Conservation (phyloP, 1,284 basidiomycete genomes). For the Fomitopsis pinicola region DNA sequence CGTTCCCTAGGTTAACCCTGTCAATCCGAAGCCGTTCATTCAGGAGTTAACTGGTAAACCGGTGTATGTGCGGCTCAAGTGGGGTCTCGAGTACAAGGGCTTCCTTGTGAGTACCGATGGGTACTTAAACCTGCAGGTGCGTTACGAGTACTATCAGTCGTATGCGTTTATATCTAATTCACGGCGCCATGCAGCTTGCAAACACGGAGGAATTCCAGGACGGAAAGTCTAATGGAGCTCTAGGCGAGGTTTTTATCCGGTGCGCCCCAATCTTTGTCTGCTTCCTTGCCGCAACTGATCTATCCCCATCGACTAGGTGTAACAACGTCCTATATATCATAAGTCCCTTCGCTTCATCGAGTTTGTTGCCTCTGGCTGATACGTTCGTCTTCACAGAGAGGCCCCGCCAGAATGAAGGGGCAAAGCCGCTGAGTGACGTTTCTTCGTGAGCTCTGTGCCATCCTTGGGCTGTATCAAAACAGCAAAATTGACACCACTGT, state of each 20-base stretch:
- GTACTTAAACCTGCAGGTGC: slow-evolving; percentile 98
- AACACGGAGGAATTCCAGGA: slow-evolving; percentile 99
- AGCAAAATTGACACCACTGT: background rate
- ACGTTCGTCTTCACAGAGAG: slow-evolving; percentile 56
- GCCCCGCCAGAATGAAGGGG: slow-evolving; percentile 42
- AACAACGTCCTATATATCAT: slow-evolving; percentile 95
- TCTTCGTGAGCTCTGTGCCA: background rate
- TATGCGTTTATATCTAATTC: background rate
- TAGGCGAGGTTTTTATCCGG: slow-evolving; percentile 99
- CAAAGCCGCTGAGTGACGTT: background rate
- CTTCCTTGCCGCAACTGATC: background rate
- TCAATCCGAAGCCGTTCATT: slow-evolving; percentile 99
- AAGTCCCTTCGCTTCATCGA: slow-evolving; percentile 40
- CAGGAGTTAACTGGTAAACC: slow-evolving; percentile 98
- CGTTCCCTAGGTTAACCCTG: slow-evolving; percentile 70
- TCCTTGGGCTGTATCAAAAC: background rate
- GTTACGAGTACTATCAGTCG: slow-evolving; percentile 17
- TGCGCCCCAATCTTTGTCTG: slow-evolving; percentile 23
- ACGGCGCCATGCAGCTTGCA: slow-evolving; percentile 63
- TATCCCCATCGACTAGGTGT: slow-evolving; percentile 40
- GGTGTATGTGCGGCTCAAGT: slow-evolving; percentile 93
- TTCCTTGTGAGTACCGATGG: slow-evolving; percentile 98
- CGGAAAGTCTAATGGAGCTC: slow-evolving; percentile 90
- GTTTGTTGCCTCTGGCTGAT: slow-evolving; percentile 23
- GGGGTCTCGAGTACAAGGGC: slow-evolving; percentile 99